A percentile compares a stretch with the other conserved stretches of the same genome.
Evolutionary conservation across 495 filamentous ascomycete species (phyloP).

Genomic region (Lentithecium fluviatile): DNA sequence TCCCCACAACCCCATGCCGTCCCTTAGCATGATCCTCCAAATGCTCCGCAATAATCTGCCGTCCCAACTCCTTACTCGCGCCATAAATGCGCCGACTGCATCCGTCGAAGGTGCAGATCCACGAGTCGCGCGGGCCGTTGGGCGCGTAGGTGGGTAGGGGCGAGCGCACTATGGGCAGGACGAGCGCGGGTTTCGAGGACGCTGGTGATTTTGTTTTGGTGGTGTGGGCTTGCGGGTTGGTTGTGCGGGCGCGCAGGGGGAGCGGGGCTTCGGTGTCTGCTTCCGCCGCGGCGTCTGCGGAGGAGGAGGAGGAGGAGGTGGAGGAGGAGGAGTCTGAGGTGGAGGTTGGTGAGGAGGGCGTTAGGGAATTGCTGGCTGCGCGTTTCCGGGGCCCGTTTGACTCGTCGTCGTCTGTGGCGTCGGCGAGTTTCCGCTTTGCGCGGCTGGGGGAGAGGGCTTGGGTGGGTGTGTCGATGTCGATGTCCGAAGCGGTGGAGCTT

Average conservation of each 20-base stretch:
- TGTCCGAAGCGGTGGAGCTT: constrained; percentile 6
- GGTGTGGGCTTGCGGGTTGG: constrained; percentile 34
- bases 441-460: constrained; percentile 48
- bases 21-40: constrained; percentile 61
- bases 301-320: too few species aligned
- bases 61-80: constrained; percentile 56
- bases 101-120: constrained; percentile 67
- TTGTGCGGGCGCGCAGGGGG: constrained; percentile 40
- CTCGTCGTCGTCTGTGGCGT: not conserved
- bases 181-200: constrained; percentile 24
- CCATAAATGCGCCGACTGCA: constrained; percentile 63
- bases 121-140: constrained; percentile 61
- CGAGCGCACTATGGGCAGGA: constrained; percentile 45
- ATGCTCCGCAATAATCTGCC: constrained; percentile 63
- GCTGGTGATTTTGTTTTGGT: constrained; percentile 37
- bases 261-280: constrained; percentile 33
- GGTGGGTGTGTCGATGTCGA: constrained; percentile 35
- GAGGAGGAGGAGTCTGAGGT: too few species aligned
- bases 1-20: constrained; percentile 58
- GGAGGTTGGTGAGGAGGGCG: constrained; percentile 14
- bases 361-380: constrained; percentile 16
- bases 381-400: constrained; percentile 15
- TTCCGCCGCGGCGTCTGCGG: not conserved
- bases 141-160: constrained; percentile 48
- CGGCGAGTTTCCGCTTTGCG: constrained; percentile 37